Base-by-base conservation (phyloP, 2,329 filamentous ascomycete genomes). In the Nemania abortiva region DNA sequence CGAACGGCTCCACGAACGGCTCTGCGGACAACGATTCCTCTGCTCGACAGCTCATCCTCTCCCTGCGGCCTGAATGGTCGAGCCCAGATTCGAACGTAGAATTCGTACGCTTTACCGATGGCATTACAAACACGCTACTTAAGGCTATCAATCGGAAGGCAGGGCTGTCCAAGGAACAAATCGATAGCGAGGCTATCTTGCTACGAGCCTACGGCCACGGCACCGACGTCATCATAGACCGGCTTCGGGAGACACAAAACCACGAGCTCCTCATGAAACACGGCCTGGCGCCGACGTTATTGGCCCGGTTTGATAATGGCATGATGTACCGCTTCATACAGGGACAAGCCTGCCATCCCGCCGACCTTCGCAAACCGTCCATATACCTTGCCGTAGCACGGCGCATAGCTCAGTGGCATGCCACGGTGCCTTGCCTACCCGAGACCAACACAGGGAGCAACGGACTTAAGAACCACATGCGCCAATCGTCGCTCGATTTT, bases 181-280 rank as follows among this genome's bases (percentile, higher is more conserved):
- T 92, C 75, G 77, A 80, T 63, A 87, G 88, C 70, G 93, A 97
- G 73, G 92, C 96, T 39, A 89, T 98, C 74, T 86, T 99, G 72
- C 88, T 99, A 77, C 90, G 96, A 75, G 96, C 96, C 70, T 99
- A 98, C 81, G 96, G 96, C 75, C 91, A 96, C 80, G 94, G 95
- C 72, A 98, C 96, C 74, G 94, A 97, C 78, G 88, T 98, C 63
- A 88, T 99, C 75, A 99, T 99, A 82, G 96, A 99, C 83, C 92
- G 96, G 74, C 93, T 97, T 84, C 91, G 95, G 86, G 90, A 89
- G 86, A 88, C 86, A 1, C 86, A 90, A 76, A 91, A 91, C 79
- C 96, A 99, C 82, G 94, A 94, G 79, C 87, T 98, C 66, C 90
- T 98, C 71, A 94, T 95, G 83, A 89, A 89, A 74, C 86, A 94